phyloP scores from a whole-genome alignment of 768 basidiomycete genomes.

The Saitozyma podzolica region DNA sequence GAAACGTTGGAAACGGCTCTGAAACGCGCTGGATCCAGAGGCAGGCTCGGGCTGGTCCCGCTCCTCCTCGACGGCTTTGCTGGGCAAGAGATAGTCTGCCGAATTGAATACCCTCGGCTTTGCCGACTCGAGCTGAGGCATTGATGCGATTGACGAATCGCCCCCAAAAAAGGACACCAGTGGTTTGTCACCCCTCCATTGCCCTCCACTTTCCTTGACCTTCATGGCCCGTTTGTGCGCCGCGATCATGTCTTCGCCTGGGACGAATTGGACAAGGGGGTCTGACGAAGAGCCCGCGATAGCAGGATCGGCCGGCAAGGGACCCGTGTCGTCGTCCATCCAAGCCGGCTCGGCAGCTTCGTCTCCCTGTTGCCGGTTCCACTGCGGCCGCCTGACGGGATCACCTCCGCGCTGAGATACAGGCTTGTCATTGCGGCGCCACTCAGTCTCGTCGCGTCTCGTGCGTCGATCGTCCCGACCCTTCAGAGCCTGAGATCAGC shows the following conservation, averaged over 20 bases:
- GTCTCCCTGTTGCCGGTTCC: slow-evolving; percentile 9
- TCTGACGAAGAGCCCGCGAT: slow-evolving; percentile 17
- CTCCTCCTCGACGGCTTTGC: slow-evolving; percentile 8
- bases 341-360: slow-evolving; percentile 42
- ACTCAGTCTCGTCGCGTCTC: slow-evolving; percentile 2
- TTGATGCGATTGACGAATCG: slow-evolving; percentile 4
- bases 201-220: slow-evolving; percentile 13
- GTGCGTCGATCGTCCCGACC: background rate
- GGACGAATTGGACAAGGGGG: slow-evolving; percentile 33
- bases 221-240: slow-evolving; percentile 40
- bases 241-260: slow-evolving; percentile 46
- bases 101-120: slow-evolving; percentile 39
- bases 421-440: too few relatives aligned
- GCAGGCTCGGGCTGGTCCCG: slow-evolving; percentile 13
- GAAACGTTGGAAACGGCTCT: slow-evolving; percentile 43
- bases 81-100: slow-evolving; percentile 37
- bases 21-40: slow-evolving; percentile 11
- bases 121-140: slow-evolving; percentile 11
- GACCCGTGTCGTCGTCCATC: slow-evolving; percentile 32
- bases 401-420: slow-evolving; percentile 1
- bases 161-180: slow-evolving; percentile 21
- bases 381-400: background rate
- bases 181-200: slow-evolving; percentile 12
- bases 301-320: slow-evolving; percentile 16
- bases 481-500: background rate